phyloP scores from a whole-genome alignment of 2,329 filamentous ascomycete genomes.

The Colletotrichum viniferum region DNA sequence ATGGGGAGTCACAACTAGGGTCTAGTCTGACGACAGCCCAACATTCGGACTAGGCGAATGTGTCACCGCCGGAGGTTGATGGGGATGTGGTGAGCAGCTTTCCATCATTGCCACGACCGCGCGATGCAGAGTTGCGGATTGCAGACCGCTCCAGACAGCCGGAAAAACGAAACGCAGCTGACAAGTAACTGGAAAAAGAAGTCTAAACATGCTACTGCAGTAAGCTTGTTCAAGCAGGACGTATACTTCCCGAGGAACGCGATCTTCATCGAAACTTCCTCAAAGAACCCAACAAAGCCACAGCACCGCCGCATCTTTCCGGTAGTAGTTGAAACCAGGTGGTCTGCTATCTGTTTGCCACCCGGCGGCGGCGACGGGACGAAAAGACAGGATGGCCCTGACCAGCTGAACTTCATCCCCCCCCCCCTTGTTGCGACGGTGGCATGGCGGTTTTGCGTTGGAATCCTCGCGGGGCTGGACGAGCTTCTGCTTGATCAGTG shows the following conservation, averaged over 20 bases:
- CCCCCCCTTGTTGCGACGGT: background rate
- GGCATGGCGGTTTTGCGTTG: background rate
- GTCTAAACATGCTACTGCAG: background rate
- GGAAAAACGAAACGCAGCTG: background rate
- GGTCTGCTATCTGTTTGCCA: conserved; percentile 9
- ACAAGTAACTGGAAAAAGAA: background rate
- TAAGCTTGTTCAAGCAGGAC: background rate
- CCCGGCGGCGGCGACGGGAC: background rate
- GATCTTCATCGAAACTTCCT: conserved; percentile 1
- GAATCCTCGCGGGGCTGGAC: background rate
- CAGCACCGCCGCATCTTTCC: background rate
- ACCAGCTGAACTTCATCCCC: background rate
- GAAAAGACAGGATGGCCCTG: background rate
- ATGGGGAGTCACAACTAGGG: background rate
- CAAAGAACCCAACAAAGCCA: background rate
- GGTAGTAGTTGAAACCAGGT: conserved; percentile 1
- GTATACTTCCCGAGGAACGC: background rate
- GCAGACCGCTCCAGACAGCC: background rate
- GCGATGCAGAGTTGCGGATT: background rate
- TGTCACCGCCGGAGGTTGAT: background rate
- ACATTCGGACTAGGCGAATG: background rate
- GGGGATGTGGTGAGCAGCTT: background rate
- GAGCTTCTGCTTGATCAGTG: background rate
- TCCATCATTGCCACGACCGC: conserved; percentile 3
- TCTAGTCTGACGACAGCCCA: background rate